phyloP scores from a whole-genome alignment of 2,329 filamentous ascomycete genomes.

The Neonectria punicea region DNA sequence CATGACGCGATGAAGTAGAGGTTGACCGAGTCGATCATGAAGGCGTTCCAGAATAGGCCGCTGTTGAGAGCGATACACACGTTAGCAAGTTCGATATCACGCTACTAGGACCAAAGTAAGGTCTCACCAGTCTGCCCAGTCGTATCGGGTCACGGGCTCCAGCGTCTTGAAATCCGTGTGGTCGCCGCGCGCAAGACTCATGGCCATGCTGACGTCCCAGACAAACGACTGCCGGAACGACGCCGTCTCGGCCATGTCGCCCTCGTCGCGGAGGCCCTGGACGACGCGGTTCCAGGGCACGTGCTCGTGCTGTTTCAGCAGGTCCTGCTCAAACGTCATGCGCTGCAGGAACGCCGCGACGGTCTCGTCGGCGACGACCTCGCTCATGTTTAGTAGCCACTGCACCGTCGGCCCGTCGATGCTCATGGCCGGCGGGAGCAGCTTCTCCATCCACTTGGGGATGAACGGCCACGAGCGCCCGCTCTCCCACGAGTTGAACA shows the following conservation, averaged over 20 bases:
- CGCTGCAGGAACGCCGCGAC: slow-evolving; percentile 42
- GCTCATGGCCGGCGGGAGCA: slow-evolving; percentile 50
- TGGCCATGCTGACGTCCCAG: slow-evolving; percentile 51
- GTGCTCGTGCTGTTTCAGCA: slow-evolving; percentile 44
- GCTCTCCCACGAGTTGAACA: slow-evolving; percentile 50
- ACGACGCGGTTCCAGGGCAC: slow-evolving; percentile 49
- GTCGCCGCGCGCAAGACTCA: slow-evolving; percentile 31
- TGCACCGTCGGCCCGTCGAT: slow-evolving; percentile 51
- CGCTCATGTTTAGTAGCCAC: slow-evolving; percentile 50
- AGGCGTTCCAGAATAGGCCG: slow-evolving; percentile 53
- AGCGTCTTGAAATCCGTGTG: slow-evolving; percentile 38
- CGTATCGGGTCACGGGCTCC: slow-evolving; percentile 46
- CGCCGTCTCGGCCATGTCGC: slow-evolving; percentile 44
- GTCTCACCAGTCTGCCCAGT: slow-evolving; percentile 54
- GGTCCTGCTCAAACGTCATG: slow-evolving; percentile 41
- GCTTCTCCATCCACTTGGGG: slow-evolving; percentile 47
- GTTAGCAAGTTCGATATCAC: slow-evolving; percentile 15
- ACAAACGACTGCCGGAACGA: slow-evolving; percentile 52
- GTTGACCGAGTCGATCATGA: slow-evolving; percentile 47
- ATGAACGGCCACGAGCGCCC: slow-evolving; percentile 52
- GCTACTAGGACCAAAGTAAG: not conserved
- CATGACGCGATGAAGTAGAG: slow-evolving; percentile 52
- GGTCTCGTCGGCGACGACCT: slow-evolving; percentile 41
- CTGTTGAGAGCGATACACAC: slow-evolving; percentile 26
- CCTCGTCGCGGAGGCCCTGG: slow-evolving; percentile 48